Conservation (phyloP, 352 stramenopile genomes). For the Halophytophthora batemanensis region DNA sequence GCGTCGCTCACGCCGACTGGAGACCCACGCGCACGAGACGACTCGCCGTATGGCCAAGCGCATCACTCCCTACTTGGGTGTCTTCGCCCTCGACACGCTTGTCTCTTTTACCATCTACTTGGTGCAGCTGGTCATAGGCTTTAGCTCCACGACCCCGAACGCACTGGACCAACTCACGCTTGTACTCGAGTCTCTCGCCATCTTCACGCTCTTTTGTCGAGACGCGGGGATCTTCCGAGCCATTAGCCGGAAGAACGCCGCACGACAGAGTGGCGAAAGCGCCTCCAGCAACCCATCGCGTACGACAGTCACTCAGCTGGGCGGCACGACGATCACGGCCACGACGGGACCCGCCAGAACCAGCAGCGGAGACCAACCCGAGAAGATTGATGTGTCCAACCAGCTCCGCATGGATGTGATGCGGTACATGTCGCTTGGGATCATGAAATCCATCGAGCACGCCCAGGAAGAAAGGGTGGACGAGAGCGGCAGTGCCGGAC, state of each 20-base stretch:
- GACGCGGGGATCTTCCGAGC: constrained; percentile 63
- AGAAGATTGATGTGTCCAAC: constrained; percentile 72
- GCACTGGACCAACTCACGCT: constrained; percentile 70
- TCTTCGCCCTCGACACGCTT: constrained; percentile 55
- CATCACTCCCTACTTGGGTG: constrained; percentile 71
- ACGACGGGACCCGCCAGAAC: constrained; percentile 7
- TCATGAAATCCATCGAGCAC: constrained; percentile 68
- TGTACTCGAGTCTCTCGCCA: constrained; percentile 57
- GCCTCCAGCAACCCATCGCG: constrained; percentile 7
- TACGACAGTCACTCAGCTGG: constrained; percentile 28
- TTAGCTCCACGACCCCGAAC: constrained; percentile 44
- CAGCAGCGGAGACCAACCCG: constrained; percentile 7
- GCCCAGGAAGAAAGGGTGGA: constrained; percentile 20
- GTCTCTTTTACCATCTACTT: constrained; percentile 57
- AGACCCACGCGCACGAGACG: constrained; percentile 72
- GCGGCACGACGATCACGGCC: constrained; percentile 19
- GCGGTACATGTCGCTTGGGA: constrained; percentile 85
- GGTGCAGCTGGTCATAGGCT: constrained; percentile 27
- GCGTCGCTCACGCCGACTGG: constrained; percentile 66
- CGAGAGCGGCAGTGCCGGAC: constrained; percentile 12
- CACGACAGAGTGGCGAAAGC: background rate
- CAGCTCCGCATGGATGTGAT: constrained; percentile 83
- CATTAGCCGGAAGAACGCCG: constrained; percentile 6
- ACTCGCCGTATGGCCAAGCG: constrained; percentile 82
- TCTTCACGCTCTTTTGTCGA: constrained; percentile 77